Evolutionary conservation across 2,329 filamentous ascomycete genomes (phyloP).

Genomic region (Pseudogymnoascus sp.): DNA sequence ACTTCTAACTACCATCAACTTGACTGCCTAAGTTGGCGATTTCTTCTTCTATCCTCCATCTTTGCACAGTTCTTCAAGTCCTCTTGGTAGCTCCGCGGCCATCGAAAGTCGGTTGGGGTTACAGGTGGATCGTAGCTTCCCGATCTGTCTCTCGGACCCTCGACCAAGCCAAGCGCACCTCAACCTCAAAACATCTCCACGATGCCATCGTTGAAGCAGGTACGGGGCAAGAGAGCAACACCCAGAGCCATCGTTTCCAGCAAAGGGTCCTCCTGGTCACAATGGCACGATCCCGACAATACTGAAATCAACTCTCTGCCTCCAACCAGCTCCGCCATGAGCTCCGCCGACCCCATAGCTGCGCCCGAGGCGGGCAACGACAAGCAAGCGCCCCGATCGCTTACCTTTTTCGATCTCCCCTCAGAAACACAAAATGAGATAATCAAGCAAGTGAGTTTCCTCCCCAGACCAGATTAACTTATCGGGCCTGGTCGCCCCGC

Average conservation of each 20-base stretch:
- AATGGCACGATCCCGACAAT: not conserved
- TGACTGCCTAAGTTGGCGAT: not conserved
- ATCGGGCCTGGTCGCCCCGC: not conserved
- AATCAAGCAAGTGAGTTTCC: slow-evolving; percentile 27
- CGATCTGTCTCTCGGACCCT: not conserved
- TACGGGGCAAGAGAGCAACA: slow-evolving; percentile 1
- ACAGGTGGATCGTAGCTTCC: slow-evolving; percentile 8
- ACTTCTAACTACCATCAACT: not conserved
- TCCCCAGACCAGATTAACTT: not conserved
- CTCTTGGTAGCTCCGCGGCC: not conserved
- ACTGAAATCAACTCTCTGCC: not conserved
- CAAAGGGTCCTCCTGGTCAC: not conserved
- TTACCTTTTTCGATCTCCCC: slow-evolving; percentile 24
- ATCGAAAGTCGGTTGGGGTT: not conserved
- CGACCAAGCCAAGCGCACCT: not conserved
- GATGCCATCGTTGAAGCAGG: slow-evolving; percentile 4
- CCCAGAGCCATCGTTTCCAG: slow-evolving; percentile 3
- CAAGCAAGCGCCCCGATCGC: not conserved
- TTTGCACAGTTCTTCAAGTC: not conserved
- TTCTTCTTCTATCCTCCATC: not conserved
- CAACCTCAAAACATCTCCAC: not conserved
- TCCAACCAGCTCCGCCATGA: not conserved
- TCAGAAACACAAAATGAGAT: slow-evolving; percentile 27
- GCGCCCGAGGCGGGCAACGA: not conserved
- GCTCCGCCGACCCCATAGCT: not conserved